Evolutionary conservation across 306 rosid species (phyloP), one percentile per base, ranked within the genome.

Genomic region (Rubus idaeus): DNA sequence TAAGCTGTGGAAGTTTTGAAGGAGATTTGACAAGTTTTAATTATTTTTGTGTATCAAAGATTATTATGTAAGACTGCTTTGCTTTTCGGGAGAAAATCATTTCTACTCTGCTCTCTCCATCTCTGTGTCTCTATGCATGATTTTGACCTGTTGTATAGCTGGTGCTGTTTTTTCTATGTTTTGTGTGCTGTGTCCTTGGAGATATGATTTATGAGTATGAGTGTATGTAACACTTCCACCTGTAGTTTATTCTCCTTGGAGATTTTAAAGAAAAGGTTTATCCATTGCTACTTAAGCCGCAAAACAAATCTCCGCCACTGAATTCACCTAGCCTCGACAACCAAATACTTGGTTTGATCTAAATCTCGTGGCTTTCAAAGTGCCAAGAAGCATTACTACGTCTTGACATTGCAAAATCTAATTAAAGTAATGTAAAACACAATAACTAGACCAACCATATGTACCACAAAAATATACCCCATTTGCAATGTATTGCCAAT

Each of bases 1-100:
- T 74, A 73, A 78, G 53, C 74, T 49, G 76, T 50, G 49, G 64
- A 83, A 45, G 71, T 80, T 84, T 78, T 75, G 78, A 26, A 23
- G 55, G 63, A 35, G 41, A 7, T 77, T 20, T 30, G 30, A 50
- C 70, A 68, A 79, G 73, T 71, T 75, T 23, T 20, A 30, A 39
- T 69, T 46, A 30, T 35, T 53, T 14, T 18, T 4, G 30, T 44
- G 64, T 35, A 67, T 46, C 60, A 21, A 49, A 40, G 11, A 37
- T 57, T 77, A 61, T 46, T 75, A 47, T 61, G 61, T 6, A 30
- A 62, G 51, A 57, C 37, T 55, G 39, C 1, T 45, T 14, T 10
- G 5, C 21, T 51, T 51, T 67, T 68, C 30, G 16, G 46, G 37
- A 20, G 74, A 60, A 57, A 74, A 18, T 23, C 67, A 56, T 35